Base-by-base conservation (phyloP, 345 rosid species). In the Salix arbutifolia region DNA sequence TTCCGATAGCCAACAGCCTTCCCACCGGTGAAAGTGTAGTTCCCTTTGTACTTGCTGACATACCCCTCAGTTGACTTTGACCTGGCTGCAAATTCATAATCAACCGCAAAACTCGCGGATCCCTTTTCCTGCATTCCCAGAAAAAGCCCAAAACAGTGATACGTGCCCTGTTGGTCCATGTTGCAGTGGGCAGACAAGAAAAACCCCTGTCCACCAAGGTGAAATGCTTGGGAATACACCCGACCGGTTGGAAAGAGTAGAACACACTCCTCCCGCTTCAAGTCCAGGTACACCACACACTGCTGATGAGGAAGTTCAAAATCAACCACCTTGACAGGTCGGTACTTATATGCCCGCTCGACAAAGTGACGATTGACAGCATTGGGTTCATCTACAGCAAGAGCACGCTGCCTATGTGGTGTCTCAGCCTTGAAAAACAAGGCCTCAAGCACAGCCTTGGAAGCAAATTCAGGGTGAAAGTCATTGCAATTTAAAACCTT, bases 361-460 rank as follows among this genome's bases (percentile, higher is more conserved):
- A 88, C 89, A 80, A 90, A 90, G 70, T 89, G 88, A 19, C 77
- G 85, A 61, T 62, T 56, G 6, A 61, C 30, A 72, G 85, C 48
- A 61, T 65, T 78, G 8, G 83, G 77, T 72, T 86, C 89, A 73
- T 89, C 88, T 13, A 85, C 78, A 66, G 88, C 88, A 56, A 87
- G 85, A 30, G 70, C 46, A 6, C 86, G 85, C 74, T 85, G 94
- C 77, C 85, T 50, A 72, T 82, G 74, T 65, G 91, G 83, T 19
- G 91, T 79, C 79, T 90, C 94, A 35, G 90, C 87, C 87, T 90
- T 92, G 90, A 88, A 91, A 77, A 90, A 90, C 70, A 94, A 91
- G 72, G 97, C 91, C 78, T 89, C 92, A 0, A 88, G 88, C 71
- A 92, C 97, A 74, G 90, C 86, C 74, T 84, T 82, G 28, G 90